Conservation (phyloP, 2,329 filamentous ascomycete genomes). For the Arthrobotrys megalospora region DNA sequence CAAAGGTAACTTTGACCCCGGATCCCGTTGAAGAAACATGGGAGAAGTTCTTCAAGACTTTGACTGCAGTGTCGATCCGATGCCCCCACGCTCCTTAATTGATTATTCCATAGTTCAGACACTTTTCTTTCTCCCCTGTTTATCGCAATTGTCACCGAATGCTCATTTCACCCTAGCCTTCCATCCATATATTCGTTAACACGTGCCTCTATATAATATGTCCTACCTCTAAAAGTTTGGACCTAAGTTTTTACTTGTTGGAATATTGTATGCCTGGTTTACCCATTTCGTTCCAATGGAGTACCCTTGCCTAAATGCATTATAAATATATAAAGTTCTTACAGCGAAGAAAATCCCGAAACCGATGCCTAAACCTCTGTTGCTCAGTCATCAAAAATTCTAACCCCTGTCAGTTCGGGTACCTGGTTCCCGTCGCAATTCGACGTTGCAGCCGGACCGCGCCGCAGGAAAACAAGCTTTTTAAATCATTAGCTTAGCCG, state of each 20-base stretch:
- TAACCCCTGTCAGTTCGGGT: not conserved
- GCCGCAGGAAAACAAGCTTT: not conserved
- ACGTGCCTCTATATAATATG: not conserved
- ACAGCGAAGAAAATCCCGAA: not conserved
- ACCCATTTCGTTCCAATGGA: not conserved
- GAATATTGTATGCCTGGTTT: not conserved
- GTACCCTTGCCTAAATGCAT: not conserved
- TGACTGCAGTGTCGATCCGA: too few relatives aligned
- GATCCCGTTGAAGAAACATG: too few relatives aligned
- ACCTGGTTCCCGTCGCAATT: constrained; percentile 8
- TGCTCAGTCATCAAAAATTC: constrained; percentile 6
- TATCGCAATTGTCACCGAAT: too few relatives aligned
- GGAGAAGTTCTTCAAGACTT: too few relatives aligned
- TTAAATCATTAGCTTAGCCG: not conserved
- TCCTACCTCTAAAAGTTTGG: not conserved
- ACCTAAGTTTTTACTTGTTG: not conserved
- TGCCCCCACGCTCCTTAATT: too few relatives aligned
- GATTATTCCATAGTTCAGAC: too few relatives aligned
- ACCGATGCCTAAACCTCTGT: not conserved
- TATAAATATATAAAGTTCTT: not conserved
- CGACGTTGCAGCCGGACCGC: not conserved
- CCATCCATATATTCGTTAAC: not conserved
- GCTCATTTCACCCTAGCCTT: not conserved
- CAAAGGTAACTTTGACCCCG: too few relatives aligned
- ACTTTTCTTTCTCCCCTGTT: too few relatives aligned